Percentiles rank a stretch among this genome's conserved stretches.
Conservation (phyloP, 2,329 filamentous ascomycete genomes). For the Thielaviopsis euricoi region DNA sequence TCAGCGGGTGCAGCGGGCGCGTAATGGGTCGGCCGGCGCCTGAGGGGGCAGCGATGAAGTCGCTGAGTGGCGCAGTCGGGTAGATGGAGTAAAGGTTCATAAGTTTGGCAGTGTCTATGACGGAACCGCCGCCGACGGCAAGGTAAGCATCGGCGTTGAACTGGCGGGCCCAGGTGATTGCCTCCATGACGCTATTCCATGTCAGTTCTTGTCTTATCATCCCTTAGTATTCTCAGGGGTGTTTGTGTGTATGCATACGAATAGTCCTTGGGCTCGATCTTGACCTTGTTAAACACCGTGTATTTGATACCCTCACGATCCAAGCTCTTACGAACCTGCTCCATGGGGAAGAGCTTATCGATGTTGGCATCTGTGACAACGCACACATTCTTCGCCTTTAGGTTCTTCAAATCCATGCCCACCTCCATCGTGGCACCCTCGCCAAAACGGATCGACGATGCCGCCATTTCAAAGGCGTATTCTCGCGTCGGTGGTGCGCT, state of each 20-base stretch:
- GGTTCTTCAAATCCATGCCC: constrained; percentile 91
- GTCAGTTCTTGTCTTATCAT: not conserved
- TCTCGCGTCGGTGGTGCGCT: constrained; percentile 68
- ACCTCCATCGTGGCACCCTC: constrained; percentile 89
- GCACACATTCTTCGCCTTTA: constrained; percentile 72
- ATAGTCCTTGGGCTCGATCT: constrained; percentile 87
- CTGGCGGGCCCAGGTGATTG: constrained; percentile 71
- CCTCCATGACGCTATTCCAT: constrained; percentile 55
- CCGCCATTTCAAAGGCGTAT: constrained; percentile 98
- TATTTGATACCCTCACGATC: constrained; percentile 64
- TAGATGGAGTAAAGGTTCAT: constrained; percentile 95
- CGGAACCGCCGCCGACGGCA: constrained; percentile 80
- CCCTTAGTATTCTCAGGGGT: not conserved
- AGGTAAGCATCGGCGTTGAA: constrained; percentile 77
- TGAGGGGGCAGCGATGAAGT: constrained; percentile 92
- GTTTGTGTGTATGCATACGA: constrained; percentile 37
- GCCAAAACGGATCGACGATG: constrained; percentile 85
- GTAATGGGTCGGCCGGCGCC: constrained; percentile 64
- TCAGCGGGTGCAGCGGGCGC: constrained; percentile 48
- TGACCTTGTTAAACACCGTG: constrained; percentile 63
- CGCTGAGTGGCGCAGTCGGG: constrained; percentile 82
- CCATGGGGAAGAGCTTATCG: constrained; percentile 70
- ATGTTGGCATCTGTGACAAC: constrained; percentile 85
- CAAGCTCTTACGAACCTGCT: constrained; percentile 69
- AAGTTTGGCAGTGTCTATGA: constrained; percentile 95